Base-by-base conservation (phyloP, 305 asterid species). In the Ilex paraguariensis region DNA sequence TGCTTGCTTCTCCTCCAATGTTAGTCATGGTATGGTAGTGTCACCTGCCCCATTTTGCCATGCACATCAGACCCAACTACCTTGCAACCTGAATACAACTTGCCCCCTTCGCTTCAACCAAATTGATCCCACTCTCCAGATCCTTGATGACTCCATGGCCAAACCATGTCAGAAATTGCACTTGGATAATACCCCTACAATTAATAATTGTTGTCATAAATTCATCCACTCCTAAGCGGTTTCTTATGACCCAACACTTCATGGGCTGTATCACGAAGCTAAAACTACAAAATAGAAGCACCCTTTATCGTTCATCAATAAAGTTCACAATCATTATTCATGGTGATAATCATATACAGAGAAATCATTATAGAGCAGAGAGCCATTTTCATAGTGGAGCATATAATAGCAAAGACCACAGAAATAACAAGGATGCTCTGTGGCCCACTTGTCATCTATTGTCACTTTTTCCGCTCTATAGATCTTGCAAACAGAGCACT, bases 31-130 rank as follows among this genome's bases (percentile, higher is more conserved):
- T 10, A 91, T 17, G 98, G 98, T 10, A 87, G 94, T 57, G 83
- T 88, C 55, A 87, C 95, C 31, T 88, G 98, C 79, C 96, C 97
- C 36, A 84, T 91, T 21, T 49, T 91, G 98, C 80, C 95, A 95
- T 7, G 90, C 98, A 4, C 87, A 78, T 31, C 88, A 95, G 95
- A 86, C 98, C 3, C 96, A 87, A 64, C 83, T 91, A 3, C 98
- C 98, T 7, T 95, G 88, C 54, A 81, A 82, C 82, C 66, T 86
- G 14, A 74, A 78, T 4, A 16, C 75, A n/a, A 76, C 71, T 6
- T 68, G 80, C 42, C 71, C 88, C 63, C 74, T 85, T 62, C 82
- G 74, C 39, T 56, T 67, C 68, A 70, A 65, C 40, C 82, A 77
- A 60, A 59, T 91, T 0, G 96, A 91, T 69, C 97, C 96, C 21